Conservation (phyloP, 1,284 basidiomycete genomes). For the Athelia sp. region DNA sequence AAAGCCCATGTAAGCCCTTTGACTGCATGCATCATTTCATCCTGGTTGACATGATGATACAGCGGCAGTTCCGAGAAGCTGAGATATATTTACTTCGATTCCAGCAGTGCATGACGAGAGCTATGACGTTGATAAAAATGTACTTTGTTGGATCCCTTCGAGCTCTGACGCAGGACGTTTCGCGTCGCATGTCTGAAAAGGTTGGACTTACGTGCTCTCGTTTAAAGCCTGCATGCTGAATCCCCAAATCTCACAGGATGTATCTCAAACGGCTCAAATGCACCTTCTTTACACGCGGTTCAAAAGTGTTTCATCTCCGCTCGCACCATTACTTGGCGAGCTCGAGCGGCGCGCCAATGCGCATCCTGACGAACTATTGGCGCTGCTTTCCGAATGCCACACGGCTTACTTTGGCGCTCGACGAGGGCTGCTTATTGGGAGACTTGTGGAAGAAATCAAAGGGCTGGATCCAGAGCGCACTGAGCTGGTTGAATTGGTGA, state of each 20-base stretch:
- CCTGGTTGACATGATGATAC: conserved; percentile 8
- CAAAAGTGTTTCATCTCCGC: conserved; percentile 59
- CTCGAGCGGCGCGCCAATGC: conserved; percentile 71
- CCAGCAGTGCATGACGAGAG: conserved; percentile 92
- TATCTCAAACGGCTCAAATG: conserved; percentile 77
- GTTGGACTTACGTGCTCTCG: conserved; percentile 27
- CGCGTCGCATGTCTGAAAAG: conserved; percentile 69
- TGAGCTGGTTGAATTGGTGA: conserved; percentile 82
- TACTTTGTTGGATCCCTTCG: conserved; percentile 83
- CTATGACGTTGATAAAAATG: conserved; percentile 95
- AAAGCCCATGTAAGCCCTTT: conserved; percentile 66
- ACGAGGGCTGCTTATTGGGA: conserved; percentile 62
- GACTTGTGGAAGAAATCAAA: conserved; percentile 76
- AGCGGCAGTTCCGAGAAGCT: conserved; percentile 88
- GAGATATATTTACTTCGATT: conserved; percentile 90
- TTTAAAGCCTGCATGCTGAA: not conserved
- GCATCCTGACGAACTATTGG: conserved; percentile 74
- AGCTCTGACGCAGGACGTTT: conserved; percentile 70
- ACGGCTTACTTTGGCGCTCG: conserved; percentile 74
- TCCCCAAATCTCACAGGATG: conserved; percentile 45
- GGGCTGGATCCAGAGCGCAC: conserved; percentile 73
- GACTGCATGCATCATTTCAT: not conserved
- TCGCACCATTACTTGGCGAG: conserved; percentile 77
- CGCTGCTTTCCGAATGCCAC: conserved; percentile 81
- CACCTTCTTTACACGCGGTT: conserved; percentile 91